Conservation (phyloP, 2,329 filamentous ascomycete species). For the Arachnomyces sp. region DNA sequence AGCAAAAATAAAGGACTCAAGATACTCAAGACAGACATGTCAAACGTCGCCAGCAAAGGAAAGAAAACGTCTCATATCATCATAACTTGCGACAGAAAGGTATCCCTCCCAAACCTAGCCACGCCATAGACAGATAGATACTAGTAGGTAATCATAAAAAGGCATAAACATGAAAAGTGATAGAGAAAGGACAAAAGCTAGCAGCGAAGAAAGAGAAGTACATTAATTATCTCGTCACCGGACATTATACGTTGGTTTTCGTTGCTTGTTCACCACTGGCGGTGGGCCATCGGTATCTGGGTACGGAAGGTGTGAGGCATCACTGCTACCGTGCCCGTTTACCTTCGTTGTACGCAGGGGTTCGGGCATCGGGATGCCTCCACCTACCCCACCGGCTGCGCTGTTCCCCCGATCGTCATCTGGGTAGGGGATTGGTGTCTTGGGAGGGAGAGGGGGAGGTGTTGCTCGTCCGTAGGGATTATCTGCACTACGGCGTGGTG, state of each 20-base stretch:
- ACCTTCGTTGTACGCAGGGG: slow-evolving; percentile 26
- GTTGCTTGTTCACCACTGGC: slow-evolving; percentile 73
- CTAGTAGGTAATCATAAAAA: slow-evolving; percentile 7
- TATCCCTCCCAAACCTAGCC: too few species aligned
- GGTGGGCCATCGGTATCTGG: slow-evolving; percentile 73
- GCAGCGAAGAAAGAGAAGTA: slow-evolving; percentile 3
- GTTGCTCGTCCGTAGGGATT: slow-evolving; percentile 15
- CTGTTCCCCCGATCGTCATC: slow-evolving; percentile 19
- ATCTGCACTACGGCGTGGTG: slow-evolving; percentile 31
- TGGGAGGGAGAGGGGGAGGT: slow-evolving; percentile 67
- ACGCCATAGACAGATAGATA: neutral
- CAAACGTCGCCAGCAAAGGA: too few species aligned
- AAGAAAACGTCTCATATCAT: too few species aligned
- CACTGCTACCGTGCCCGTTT: slow-evolving; percentile 8
- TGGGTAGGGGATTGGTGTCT: slow-evolving; percentile 60
- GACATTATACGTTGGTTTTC: slow-evolving; percentile 66
- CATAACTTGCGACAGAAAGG: too few species aligned
- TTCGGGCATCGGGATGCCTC: slow-evolving; percentile 25
- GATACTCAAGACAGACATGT: too few species aligned
- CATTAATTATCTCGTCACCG: slow-evolving; percentile 29
- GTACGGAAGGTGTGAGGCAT: slow-evolving; percentile 63
- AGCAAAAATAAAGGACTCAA: too few species aligned
- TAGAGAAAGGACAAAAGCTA: slow-evolving; percentile 5
- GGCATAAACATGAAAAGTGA: slow-evolving; percentile 3
- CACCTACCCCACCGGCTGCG: slow-evolving; percentile 9